Base-by-base conservation (phyloP, 495 filamentous ascomycete genomes). In the Hypoxylon crocopeplum region DNA sequence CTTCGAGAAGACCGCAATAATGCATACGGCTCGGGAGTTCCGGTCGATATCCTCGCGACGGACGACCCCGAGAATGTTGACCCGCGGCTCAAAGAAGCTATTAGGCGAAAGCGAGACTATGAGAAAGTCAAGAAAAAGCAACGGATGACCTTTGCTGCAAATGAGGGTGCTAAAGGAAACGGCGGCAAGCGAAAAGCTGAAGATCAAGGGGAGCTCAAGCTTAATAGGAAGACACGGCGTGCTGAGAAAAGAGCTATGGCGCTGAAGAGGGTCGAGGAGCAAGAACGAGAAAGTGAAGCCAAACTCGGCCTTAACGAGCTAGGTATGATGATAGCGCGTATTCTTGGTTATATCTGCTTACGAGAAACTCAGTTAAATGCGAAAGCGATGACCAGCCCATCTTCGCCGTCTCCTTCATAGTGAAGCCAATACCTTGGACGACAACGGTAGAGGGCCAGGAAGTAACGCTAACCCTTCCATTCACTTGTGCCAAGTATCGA, bases 401-500 rank as follows among this genome's bases (percentile, higher is more conserved):
- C 15, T 78, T 70, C 3, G 56, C 75, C 4, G 57, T 90, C 19
- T 62, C 64, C 0, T 74, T 81, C 6, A 85, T 89, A 20, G 51
- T 86, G 1, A 64, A 79, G 30, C 69, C 72, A 0, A 32, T 61
- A 1, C 66, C 72, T 19, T 66, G 75, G 59, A 48, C 77, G 61
- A 55, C 79, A 59, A 69, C 55, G 4, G 55, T 74, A 15, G 50
- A 70, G 12, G 56, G 52, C 15, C 47, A 74, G 2, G 71, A 75
- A 10, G 80, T 79, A 2, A 67, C 69, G 59, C 32, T 85, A 72
- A 55, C 62, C 59, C 42, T 79, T 81, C 45, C 91, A 1, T 97
- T 96, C 64, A 80, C 86, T 34, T 91, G 91, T 67, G 69, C 82
- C 45, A 89, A 88, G 47, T 95, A 91, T 64, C 81, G 78, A 12